Evolutionary conservation across 768 basidiomycete genomes (phyloP), one percentile per base, ranked within the genome.

Genomic region (Pleurotus giganteus): DNA sequence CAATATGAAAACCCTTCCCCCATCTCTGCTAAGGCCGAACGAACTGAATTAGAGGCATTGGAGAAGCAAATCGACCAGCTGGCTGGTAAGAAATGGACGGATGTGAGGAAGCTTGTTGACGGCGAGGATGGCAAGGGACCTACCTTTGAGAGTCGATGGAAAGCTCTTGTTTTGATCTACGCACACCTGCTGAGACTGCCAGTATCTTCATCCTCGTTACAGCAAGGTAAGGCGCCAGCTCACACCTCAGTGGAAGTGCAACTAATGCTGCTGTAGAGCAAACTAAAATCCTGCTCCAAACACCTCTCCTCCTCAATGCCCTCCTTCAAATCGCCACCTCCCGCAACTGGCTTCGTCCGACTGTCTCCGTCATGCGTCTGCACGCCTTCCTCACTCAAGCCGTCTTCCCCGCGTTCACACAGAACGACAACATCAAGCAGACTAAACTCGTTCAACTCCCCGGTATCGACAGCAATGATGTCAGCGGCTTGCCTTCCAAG

Each of bases 351-450:
- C 83, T 98, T 7, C 64, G 80, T 4, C 88, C 93, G 1, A 86
- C 91, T 0, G 73, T 95, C 32, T 74, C 81, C 27, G 76, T 86
- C 61, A 89, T 97, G 83, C 87, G 86, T 34, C 72, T 99, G 24
- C 88, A 95, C 60, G 83, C 90, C 3, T 84, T 85, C 68, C 75
- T 99, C 29, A 79, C 84, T 0, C 97, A 99, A 71, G 97, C 92
- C 0, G 72, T 94, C 17, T 71, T 83, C 3, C 88, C 88, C 2
- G 79, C 80, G 17, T 67, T 81, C 37, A 51, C 31, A 4, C 31
- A 51, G 9, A 51, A 51, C 49, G 49, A 51, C 23, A 51, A 51
- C 34, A 26, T 51, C 49, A 72, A 77, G 17, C 66, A 66, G 11
- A 64, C 74, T 9, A 71, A 64, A 17, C 80, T 92, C 44, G 82